Evolutionary conservation across 129 eudicot species (phyloP).

Genomic region (Pseudognaphalium luteoalbum): DNA sequence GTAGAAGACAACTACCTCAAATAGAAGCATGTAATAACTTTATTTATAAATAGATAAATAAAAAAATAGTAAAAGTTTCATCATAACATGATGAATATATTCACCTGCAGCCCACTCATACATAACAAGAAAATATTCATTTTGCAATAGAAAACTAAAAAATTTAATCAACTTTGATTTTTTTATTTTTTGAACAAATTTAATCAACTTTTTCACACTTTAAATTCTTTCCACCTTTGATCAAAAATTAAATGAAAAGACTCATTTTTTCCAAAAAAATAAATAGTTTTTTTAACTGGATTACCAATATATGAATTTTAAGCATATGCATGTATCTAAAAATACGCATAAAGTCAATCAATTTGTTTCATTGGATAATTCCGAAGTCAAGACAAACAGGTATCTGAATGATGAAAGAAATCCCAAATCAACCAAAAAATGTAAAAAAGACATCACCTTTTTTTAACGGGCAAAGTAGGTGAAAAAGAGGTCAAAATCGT

Average conservation of each 20-base stretch:
- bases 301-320: background rate
- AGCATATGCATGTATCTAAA: no score
- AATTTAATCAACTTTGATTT: no score
- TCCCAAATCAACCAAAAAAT: background rate
- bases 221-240: background rate
- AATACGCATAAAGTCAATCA: background rate
- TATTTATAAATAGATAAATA: no score
- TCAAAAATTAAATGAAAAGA: background rate
- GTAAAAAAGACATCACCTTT: background rate
- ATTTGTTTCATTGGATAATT: background rate
- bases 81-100: background rate
- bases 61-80: no score
- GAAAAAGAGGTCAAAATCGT: slow-evolving; percentile 21
- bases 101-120: background rate
- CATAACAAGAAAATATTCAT: no score
- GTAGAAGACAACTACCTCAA: background rate
- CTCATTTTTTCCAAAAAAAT: no score
- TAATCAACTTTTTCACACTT: background rate
- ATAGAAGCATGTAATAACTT: no score
- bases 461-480: background rate
- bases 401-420: background rate
- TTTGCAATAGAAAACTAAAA: background rate
- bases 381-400: background rate
- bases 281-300: no score
- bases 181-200: no score